Evolutionary conservation across 1,284 basidiomycete genomes (phyloP).

Genomic region (Ceratobasidium sp.): DNA sequence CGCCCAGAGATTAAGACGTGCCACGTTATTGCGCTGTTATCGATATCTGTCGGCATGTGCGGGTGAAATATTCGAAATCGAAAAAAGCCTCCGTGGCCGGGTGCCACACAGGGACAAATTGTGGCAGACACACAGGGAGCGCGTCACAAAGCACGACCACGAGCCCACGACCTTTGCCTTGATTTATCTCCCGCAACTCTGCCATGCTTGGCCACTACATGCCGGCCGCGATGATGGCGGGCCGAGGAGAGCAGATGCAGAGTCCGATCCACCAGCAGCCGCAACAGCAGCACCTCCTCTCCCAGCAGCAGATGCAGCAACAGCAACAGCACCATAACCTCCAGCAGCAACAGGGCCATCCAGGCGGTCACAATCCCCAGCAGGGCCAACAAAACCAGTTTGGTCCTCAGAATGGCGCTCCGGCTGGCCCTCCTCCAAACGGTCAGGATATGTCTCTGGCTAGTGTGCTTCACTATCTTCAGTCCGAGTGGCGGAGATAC

Average conservation of each 20-base stretch:
- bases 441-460: constrained; percentile 92
- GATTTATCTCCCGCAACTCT: neutral
- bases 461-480: constrained; percentile 94
- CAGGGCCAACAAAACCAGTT: constrained; percentile 63
- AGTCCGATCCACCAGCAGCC: constrained; percentile 35
- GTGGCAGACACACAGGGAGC: constrained; percentile 12
- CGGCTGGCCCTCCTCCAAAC: constrained; percentile 66
- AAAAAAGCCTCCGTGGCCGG: constrained; percentile 11
- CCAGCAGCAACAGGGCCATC: constrained; percentile 51
- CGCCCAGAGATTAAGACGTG: neutral
- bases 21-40: neutral
- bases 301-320: constrained; percentile 45
- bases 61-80: constrained; percentile 5
- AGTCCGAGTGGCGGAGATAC: constrained; percentile 96
- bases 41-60: neutral
- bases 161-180: constrained; percentile 10
- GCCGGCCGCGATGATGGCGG: constrained; percentile 34
- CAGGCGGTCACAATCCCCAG: constrained; percentile 47
- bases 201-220: constrained; percentile 35
- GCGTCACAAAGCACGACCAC: constrained; percentile 37
- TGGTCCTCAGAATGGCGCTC: constrained; percentile 57
- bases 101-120: constrained; percentile 33
- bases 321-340: constrained; percentile 54
- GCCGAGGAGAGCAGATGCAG: constrained; percentile 21
- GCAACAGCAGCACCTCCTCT: constrained; percentile 32